phyloP scores from a whole-genome alignment of 352 stramenopile genomes.

The Elongisporangium anandrum region DNA sequence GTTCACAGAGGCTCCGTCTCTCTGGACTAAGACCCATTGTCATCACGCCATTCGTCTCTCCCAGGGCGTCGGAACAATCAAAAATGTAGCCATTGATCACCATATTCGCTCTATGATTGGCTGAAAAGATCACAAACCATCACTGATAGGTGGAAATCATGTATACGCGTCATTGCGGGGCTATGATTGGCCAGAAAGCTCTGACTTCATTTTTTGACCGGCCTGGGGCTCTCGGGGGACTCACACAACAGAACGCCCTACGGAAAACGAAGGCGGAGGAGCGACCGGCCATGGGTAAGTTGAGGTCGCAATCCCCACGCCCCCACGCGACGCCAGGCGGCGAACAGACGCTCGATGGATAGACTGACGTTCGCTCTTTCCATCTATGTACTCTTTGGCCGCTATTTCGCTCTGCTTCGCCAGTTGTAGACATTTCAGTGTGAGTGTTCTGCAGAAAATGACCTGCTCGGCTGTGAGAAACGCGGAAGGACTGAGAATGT shows the following conservation, averaged over 20 bases:
- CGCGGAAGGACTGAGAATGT: neutral
- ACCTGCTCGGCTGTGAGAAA: neutral
- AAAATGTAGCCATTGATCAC: neutral
- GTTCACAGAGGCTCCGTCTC: neutral
- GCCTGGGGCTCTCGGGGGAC: neutral
- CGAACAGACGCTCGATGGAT: neutral
- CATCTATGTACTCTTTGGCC: neutral
- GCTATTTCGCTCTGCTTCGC: neutral
- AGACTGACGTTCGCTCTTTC: neutral
- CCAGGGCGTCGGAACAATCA: neutral
- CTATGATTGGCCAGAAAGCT: neutral
- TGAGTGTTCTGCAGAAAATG: neutral
- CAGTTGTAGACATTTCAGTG: neutral
- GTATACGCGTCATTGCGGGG: neutral
- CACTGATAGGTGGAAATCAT: neutral
- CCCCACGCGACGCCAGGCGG: too few relatives aligned
- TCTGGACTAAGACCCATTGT: neutral
- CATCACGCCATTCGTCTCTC: neutral
- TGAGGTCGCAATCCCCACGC: neutral
- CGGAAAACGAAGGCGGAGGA: neutral
- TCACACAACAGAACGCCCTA: neutral
- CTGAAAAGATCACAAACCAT: neutral
- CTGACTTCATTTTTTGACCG: neutral
- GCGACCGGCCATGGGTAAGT: neutral
- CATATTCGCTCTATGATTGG: neutral